Evolutionary conservation across 1,284 basidiomycete genomes (phyloP).

Genomic region (Kwoniella shivajii): DNA sequence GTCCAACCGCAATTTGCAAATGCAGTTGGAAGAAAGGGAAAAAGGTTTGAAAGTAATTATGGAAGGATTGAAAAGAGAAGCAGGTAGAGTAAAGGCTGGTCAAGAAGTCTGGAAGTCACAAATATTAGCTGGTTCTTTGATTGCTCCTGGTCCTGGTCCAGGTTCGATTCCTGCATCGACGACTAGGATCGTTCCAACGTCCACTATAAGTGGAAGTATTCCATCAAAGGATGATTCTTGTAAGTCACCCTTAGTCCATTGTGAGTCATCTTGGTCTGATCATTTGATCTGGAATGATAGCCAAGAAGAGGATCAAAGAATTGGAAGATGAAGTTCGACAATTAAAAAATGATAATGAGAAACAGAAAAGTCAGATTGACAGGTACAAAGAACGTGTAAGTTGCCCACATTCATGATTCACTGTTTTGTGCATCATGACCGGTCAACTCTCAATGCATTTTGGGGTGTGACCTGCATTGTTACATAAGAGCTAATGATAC

Average conservation of each 20-base stretch:
- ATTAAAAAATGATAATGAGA: constrained; percentile 38
- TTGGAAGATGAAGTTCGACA: constrained; percentile 70
- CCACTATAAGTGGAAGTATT: too few relatives aligned
- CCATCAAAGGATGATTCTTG: background rate
- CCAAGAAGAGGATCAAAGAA: constrained; percentile 59
- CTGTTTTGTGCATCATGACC: background rate
- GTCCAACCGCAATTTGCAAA: constrained; percentile 32
- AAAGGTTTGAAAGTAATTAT: constrained; percentile 45
- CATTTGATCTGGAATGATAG: constrained; percentile 5
- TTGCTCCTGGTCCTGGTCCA: background rate
- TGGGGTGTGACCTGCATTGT: background rate
- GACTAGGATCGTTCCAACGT: too few relatives aligned
- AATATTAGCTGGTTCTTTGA: constrained; percentile 25
- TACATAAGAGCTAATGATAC: background rate
- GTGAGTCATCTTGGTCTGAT: background rate
- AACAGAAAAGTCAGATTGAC: constrained; percentile 58
- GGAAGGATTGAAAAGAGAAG: constrained; percentile 45
- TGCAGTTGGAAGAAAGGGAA: constrained; percentile 40
- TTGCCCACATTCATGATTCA: background rate
- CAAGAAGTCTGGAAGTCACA: constrained; percentile 42
- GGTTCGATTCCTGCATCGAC: constrained; percentile 1
- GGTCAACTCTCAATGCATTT: background rate
- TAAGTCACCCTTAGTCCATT: background rate
- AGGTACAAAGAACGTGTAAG: constrained; percentile 67
- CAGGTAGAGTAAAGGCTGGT: constrained; percentile 35